Base-by-base conservation (phyloP, 192 early-diverging fungal species). In the Hyaloraphidium curvatum region DNA sequence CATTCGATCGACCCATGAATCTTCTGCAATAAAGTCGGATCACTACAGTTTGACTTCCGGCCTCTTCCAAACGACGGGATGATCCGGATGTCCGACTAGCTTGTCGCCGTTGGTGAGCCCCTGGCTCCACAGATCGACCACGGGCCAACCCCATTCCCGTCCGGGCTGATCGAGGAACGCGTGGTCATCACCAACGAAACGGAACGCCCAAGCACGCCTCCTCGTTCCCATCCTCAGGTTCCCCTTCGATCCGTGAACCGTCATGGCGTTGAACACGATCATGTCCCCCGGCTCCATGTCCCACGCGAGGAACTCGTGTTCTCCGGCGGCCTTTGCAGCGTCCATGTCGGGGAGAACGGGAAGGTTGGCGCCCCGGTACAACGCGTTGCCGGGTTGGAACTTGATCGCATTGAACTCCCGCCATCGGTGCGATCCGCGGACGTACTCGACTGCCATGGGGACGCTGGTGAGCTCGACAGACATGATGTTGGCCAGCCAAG, bases 391-490 rank as follows among this genome's bases (percentile, higher is more conserved):
- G 17, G 43, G 4, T 11, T 25, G 17, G 19, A 48, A 48, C 43
- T 48, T 48, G 7, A 22, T 14, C 14, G 43, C 17, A 48, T 14
- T 22, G 43, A 22, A 25, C 7, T 14, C 14, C 17, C 17, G 19
- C 43, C 43, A 48, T 5, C 43, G 43, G 23, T 48, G 43, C 7
- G 43, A 48, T 11, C 43, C 43, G 14, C 14, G 17, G 5, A 48
- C 19, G 43, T 48, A 48, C 19, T 48, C 43, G 14, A 48, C 43
- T n/a, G n/a, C n/a, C n/a, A n/a, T n/a, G n/a, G n/a, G n/a, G n/a
- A n/a, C n/a, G n/a, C n/a, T n/a, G n/a, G n/a, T n/a, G n/a, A n/a
- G n/a, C n/a, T n/a, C n/a, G n/a, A n/a, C n/a, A n/a, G n/a, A n/a
- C n/a, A n/a, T n/a, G n/a, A n/a, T n/a, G n/a, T n/a, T n/a, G n/a